phyloP scores from a whole-genome alignment of 2,329 filamentous ascomycete species.

The Leptosphaerulina australis region DNA sequence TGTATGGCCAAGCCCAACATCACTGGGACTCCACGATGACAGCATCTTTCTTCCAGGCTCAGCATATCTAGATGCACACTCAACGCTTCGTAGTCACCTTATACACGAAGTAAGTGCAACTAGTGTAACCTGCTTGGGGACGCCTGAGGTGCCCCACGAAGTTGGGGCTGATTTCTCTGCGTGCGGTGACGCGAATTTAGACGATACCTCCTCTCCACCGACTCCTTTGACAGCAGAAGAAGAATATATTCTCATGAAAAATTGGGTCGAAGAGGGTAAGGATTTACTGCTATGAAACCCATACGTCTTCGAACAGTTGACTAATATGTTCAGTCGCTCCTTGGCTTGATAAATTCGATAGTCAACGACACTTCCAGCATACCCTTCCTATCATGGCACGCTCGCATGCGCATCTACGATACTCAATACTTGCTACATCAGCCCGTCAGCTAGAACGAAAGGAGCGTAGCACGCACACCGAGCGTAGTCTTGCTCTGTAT shows the following conservation, averaged over 20 bases:
- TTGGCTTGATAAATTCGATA: conserved; percentile 65
- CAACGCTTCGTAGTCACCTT: conserved; percentile 25
- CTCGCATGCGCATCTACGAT: conserved; percentile 56
- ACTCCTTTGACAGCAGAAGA: not conserved
- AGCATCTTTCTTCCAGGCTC: conserved; percentile 24
- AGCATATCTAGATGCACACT: conserved; percentile 26
- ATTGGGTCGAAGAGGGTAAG: not conserved
- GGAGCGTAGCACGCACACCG: conserved; percentile 52
- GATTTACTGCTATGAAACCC: not conserved
- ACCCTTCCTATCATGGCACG: conserved; percentile 59
- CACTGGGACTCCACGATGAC: conserved; percentile 14
- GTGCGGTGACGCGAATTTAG: not conserved
- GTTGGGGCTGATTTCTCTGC: not conserved
- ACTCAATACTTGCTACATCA: conserved; percentile 62
- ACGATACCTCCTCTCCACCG: not conserved
- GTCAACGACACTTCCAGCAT: conserved; percentile 59
- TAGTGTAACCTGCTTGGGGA: conserved; percentile 21
- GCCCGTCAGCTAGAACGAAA: conserved; percentile 62
- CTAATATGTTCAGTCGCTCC: not conserved
- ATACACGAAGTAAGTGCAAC: conserved; percentile 18
- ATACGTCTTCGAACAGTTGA: not conserved
- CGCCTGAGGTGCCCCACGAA: not conserved
- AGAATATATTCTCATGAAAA: not conserved
- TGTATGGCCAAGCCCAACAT: not conserved
- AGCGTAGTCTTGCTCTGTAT: conserved; percentile 60